A percentile compares a stretch with the other conserved stretches of the same genome.
Evolutionary conservation across 164 flowering plant species (phyloP).

Genomic region (Piper betle): DNA sequence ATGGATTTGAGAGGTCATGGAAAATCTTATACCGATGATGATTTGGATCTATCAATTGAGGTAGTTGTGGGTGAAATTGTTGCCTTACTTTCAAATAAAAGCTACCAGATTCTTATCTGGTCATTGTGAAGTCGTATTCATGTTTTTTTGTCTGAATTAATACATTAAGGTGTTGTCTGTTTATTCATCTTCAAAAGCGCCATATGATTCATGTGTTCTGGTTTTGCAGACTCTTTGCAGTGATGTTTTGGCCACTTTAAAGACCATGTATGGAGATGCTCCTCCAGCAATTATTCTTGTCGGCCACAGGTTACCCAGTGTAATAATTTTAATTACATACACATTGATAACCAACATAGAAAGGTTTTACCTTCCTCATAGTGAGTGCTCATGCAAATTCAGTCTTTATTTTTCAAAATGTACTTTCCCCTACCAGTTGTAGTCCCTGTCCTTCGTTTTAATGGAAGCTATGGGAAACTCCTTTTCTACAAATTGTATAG

Average conservation of each 20-base stretch:
- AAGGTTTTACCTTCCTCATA: not conserved
- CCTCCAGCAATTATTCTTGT: constrained; percentile 91
- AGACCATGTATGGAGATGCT: constrained; percentile 78
- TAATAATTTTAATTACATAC: not conserved
- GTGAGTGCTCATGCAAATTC: no score
- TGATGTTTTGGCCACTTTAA: constrained; percentile 78
- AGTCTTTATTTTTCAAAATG: no score
- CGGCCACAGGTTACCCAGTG: constrained; percentile 76
- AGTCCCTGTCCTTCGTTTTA: no score
- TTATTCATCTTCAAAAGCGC: constrained; percentile 2
- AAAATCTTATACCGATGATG: constrained; percentile 69
- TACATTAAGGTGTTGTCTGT: not conserved
- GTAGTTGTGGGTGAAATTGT: constrained; percentile 18
- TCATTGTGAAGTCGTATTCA: not conserved
- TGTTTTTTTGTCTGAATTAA: not conserved
- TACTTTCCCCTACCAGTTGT: no score
- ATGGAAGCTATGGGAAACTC: no score
- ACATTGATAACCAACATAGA: not conserved
- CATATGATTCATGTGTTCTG: not conserved
- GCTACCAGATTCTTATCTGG: not conserved
- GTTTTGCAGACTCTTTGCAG: constrained; percentile 65
- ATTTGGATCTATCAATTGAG: constrained; percentile 72
- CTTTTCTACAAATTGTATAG: no score
- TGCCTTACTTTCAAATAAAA: not conserved
- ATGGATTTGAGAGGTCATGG: constrained; percentile 98